Base-by-base conservation (phyloP, 768 basidiomycete species). In the Pisolithus orientalis region DNA sequence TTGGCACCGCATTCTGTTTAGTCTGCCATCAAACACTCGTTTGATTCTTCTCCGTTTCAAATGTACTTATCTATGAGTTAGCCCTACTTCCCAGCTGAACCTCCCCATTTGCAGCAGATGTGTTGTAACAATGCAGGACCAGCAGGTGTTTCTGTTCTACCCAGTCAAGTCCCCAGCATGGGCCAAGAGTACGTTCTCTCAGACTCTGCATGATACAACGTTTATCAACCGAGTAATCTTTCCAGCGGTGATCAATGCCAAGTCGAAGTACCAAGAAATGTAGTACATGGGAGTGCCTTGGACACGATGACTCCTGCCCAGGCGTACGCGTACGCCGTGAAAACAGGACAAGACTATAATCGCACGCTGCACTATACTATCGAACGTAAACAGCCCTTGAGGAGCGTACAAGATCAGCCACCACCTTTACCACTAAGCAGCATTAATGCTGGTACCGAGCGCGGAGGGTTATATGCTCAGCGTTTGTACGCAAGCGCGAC, bases 401-500 rank as follows among this genome's bases (percentile, higher is more conserved):
- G 42, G 25, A 47, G 25, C 28, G n/a, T 21, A 17, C 44, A 44
- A 38, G 49, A 37, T 8, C 58, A 44, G 29, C 27, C 37, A n/a
- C 51, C 21, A 10, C 47, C 50, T 11, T 52, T 34, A 4, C 25
- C 53, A 6, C 40, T 42, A 27, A 38, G 43, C 31, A 31, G 47
- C 7, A 21, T 51, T 5, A 40, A 49, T n/a, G 48, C 61, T 27
- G 17, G 49, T 27, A 34, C 53, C 45, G 53, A 47, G 10, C 55
- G 44, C 39, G 66, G 62, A 13, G 53, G 61, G 44, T 69, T 69
- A 3, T 58, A 67, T 34, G 77, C 76, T 24, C 76, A 75, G 44
- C 70, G 69, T 46, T 59, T 79, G 27, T 79, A 77, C 55, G 73
- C 72, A 6, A 76, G 73, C 44, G 72, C 74, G 4, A 47, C 63